Evolutionary conservation across 768 basidiomycete species (phyloP).

Genomic region (Psilocybe cubensis): DNA sequence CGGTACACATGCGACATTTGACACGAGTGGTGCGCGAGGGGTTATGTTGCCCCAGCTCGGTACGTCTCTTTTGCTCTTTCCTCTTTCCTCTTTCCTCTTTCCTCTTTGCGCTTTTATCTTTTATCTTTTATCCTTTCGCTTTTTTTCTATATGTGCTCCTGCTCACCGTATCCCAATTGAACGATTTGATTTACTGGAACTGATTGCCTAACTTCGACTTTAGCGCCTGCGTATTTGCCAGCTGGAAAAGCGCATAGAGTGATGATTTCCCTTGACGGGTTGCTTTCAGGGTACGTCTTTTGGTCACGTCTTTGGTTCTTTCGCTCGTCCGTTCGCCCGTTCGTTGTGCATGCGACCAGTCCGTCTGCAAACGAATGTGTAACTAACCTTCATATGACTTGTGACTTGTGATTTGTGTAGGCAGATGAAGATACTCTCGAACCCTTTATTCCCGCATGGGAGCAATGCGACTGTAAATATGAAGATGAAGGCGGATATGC

Average conservation of each 20-base stretch:
- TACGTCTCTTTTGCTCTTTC: conserved; percentile 19
- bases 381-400: background rate
- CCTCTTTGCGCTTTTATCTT: too few species aligned
- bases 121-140: too few species aligned
- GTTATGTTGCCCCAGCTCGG: conserved; percentile 72
- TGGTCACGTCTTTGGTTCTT: background rate
- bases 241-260: conserved; percentile 39
- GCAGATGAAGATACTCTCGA: conserved; percentile 33
- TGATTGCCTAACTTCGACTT: too few species aligned
- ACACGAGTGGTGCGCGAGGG: conserved; percentile 62
- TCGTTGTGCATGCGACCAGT: too few species aligned
- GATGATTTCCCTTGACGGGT: conserved; percentile 36
- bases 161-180: too few species aligned
- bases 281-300: conserved; percentile 36
- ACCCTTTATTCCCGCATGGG: conserved; percentile 29
- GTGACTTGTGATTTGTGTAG: background rate
- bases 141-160: too few species aligned
- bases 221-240: conserved; percentile 44
- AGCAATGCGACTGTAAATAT: conserved; percentile 4
- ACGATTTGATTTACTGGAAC: too few species aligned
- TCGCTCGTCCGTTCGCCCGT: background rate
- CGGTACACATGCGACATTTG: conserved; percentile 67
- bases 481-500: too few species aligned
- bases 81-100: too few species aligned
- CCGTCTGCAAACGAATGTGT: too few species aligned